phyloP scores from a whole-genome alignment of 2,329 filamentous ascomycete species.

The Lecanosticta acicola region DNA sequence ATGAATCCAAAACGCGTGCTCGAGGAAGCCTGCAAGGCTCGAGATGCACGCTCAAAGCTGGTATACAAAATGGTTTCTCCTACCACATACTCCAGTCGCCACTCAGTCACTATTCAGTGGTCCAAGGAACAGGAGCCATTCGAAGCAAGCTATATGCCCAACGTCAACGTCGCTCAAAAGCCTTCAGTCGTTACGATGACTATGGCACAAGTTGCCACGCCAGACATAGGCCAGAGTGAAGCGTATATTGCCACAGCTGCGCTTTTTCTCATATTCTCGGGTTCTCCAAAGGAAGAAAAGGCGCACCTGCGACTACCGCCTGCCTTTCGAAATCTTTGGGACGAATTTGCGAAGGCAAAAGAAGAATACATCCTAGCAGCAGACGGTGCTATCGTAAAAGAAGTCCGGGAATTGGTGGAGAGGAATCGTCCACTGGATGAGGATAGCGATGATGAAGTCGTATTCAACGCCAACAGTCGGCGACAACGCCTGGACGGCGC shows the following conservation, averaged over 20 bases:
- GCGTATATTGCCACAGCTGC: conserved; percentile 76
- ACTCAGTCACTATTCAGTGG: conserved; percentile 71
- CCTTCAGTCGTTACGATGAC: conserved; percentile 54
- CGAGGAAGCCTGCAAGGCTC: conserved; percentile 81
- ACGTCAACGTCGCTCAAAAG: conserved; percentile 42
- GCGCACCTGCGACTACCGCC: conserved; percentile 70
- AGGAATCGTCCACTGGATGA: conserved; percentile 45
- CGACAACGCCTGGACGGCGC: conserved; percentile 40
- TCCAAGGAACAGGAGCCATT: conserved; percentile 61
- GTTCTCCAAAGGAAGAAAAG: conserved; percentile 80
- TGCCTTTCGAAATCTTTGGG: conserved; percentile 80
- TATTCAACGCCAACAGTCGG: conserved; percentile 67
- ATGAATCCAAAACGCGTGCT: conserved; percentile 69
- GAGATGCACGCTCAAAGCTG: conserved; percentile 65
- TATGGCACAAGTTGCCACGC: conserved; percentile 69
- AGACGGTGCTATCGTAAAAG: conserved; percentile 64
- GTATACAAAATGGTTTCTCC: conserved; percentile 65
- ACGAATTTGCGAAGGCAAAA: conserved; percentile 65
- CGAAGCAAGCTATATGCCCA: conserved; percentile 39
- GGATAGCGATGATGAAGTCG: conserved; percentile 49
- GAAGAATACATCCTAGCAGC: conserved; percentile 64
- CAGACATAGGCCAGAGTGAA: conserved; percentile 76
- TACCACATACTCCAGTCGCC: conserved; percentile 67
- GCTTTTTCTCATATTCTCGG: conserved; percentile 73
- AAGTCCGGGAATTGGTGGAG: conserved; percentile 64